Evolutionary conservation across 1,139 yeast species (phyloP), one percentile per base, ranked within the genome.

Genomic region (Zygoascus meyerae): DNA sequence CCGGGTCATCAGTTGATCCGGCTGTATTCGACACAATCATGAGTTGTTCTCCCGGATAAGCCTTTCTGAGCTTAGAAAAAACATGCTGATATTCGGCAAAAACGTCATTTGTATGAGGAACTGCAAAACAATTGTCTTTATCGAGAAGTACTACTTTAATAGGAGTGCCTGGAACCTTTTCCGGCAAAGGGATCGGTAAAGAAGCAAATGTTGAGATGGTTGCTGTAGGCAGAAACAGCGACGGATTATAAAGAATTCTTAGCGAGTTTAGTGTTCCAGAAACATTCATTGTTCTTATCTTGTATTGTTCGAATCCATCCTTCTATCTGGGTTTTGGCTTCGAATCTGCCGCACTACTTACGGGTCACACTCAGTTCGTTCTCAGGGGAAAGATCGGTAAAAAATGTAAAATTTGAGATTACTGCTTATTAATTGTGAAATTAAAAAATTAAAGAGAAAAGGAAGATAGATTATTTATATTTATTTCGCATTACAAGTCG

Each of bases 111-210:
- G 81, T 84, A 50, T 86, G 85, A 41, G 94, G 95, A 55, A 76
- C 74, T 3, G 98, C 95, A 64, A 92, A 85, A 61, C 97, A 92
- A 63, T 92, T 94, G 66, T 92, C 99, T 64, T 94, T 92, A 63
- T 92, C 99, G 28, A 92, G 71, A 0, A 92, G 94, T 2, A 92
- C 75, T 0, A 94, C 96, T 55, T 78, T 83, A 51, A 89, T 84
- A 52, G 43, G 63, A 52, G 48, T 45, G 1, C 52, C 48, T 47
- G 40, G 47, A 21, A 42, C 38, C n/a, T 44, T 42, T 35, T 51
- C 52, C 10, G 61, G 61, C 16, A 73, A 45, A 0, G 78, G 78
- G 3, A 71, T 59, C 0, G 75, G 74, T 26, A 80, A 62, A 48
- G 82, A 78, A 58, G 79, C 83, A 62, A 92, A 90, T 0, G 82